A percentile compares a stretch with the other conserved stretches of the same genome.
Conservation (phyloP, 2,329 filamentous ascomycete genomes). For the Lasiodiplodia theobromae region DNA sequence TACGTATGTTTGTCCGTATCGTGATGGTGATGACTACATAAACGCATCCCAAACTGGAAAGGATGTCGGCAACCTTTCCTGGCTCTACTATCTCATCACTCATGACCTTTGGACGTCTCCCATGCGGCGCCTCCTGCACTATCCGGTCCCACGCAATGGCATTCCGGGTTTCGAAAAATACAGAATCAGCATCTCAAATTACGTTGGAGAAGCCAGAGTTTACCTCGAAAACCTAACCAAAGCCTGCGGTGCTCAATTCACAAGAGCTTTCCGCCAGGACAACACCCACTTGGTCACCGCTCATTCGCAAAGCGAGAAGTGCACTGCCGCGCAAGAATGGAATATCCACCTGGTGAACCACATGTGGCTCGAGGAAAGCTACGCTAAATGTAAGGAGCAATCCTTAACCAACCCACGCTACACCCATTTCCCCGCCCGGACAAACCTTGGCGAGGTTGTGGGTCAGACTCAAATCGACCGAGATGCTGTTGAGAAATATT, state of each 20-base stretch:
- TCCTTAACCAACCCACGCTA: slow-evolving; percentile 77
- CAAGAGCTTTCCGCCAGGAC: slow-evolving; percentile 91
- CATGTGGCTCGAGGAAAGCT: slow-evolving; percentile 96
- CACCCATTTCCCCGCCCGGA: slow-evolving; percentile 84
- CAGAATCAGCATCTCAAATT: slow-evolving; percentile 92
- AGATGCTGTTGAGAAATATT: slow-evolving; percentile 72
- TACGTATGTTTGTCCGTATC: slow-evolving; percentile 86
- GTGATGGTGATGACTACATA: slow-evolving; percentile 80
- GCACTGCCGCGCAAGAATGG: slow-evolving; percentile 90
- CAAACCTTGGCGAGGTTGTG: slow-evolving; percentile 91
- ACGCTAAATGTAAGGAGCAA: slow-evolving; percentile 83
- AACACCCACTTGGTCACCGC: slow-evolving; percentile 97
- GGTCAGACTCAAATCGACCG: slow-evolving; percentile 87
- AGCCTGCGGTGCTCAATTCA: slow-evolving; percentile 85
- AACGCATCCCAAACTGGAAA: slow-evolving; percentile 78
- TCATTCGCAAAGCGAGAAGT: slow-evolving; percentile 89
- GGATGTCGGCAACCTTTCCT: slow-evolving; percentile 89
- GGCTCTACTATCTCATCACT: slow-evolving; percentile 92
- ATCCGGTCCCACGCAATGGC: slow-evolving; percentile 78
- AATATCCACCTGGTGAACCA: slow-evolving; percentile 90
- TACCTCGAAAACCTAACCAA: slow-evolving; percentile 92
- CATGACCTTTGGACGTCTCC: slow-evolving; percentile 90
- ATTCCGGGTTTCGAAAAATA: slow-evolving; percentile 79
- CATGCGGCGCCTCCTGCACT: slow-evolving; percentile 82
- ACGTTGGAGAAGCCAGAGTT: slow-evolving; percentile 89